These are phyloP conservation scores for Daldinia caldariorum DNA, from an alignment of 495 filamentous ascomycete species.

Conservation along the genomic window DNA sequence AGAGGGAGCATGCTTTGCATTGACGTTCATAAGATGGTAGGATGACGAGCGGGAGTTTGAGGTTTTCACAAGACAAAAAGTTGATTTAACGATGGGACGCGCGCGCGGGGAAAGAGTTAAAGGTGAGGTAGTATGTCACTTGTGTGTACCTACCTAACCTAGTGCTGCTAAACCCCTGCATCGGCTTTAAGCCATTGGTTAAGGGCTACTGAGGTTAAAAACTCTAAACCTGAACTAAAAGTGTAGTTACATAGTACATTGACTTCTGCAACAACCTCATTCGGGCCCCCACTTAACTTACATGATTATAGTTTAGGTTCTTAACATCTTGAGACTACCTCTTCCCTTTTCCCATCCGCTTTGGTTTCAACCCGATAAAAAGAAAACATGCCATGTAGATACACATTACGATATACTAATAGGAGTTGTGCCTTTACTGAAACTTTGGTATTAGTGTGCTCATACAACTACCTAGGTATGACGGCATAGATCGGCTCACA, in stretches of 20 bases:
- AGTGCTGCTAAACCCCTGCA: slow-evolving; percentile 4
- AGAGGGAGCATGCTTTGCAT: background rate
- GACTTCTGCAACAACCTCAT: slow-evolving; percentile 25
- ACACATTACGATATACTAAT: too few species aligned
- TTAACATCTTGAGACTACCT: too few species aligned
- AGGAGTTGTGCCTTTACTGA: too few species aligned
- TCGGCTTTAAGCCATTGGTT: background rate
- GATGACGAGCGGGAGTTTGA: slow-evolving; percentile 2
- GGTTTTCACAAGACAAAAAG: background rate
- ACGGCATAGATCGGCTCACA: background rate
- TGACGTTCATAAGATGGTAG: slow-evolving; percentile 15
- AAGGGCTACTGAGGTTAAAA: slow-evolving; percentile 18
- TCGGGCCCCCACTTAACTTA: background rate
- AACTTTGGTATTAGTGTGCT: too few species aligned
- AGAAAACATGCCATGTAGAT: too few species aligned
- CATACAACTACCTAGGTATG: background rate
- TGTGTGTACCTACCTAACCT: too few species aligned
- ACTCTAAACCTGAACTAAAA: slow-evolving; percentile 15
- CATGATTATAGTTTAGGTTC: too few species aligned
- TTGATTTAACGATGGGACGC: slow-evolving; percentile 1
- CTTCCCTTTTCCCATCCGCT: too few species aligned
- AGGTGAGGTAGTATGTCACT: background rate
- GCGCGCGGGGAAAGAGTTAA: background rate
- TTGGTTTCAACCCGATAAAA: too few species aligned
- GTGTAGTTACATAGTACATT: too few species aligned